Evolutionary conservation across 805 yeast species (phyloP), one percentile per base, ranked within the genome.

Genomic region (Zygosaccharomyces rouxii): DNA sequence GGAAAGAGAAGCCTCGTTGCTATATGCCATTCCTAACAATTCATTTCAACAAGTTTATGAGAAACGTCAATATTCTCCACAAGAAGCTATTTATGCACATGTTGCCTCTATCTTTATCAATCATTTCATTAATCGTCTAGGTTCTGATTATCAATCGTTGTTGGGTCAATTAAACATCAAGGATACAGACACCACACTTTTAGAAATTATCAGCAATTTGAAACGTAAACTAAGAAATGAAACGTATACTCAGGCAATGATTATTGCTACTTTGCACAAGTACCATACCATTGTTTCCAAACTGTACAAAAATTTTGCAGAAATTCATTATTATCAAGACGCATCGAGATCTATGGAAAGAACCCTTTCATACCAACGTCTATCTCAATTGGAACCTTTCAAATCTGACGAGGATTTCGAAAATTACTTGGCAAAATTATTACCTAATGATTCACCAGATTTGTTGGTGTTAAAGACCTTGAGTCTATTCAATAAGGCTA

Each of bases 11-110:
- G 96, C 96, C 30, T 89, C 97, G 4, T 76, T 94, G 59, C 75
- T 92, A 56, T 94, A 86, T 71, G 86, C 96, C 59, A 80, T 92
- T 56, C 99, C 99, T 44, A 83, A 86, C 68, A 87, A 89, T 62
- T 75, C 80, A 58, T 92, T 90, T 75, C 83, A 82, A 57, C 76
- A 77, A 46, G 75, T 82, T 49, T 90, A 90, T 63, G 81, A 84
- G 53, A 67, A 74, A 44, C 85, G 92, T 47, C 82, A 81, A 56
- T 77, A 92, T 68, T 89, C 97, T 1, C 81, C 95, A 58, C 98
- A 92, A 71, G 99, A 94, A 71, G 81, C 90, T 40, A 84, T 89
- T 49, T 94, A 94, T 66, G 95, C 97, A 39, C 98, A 92, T 68
- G 85, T 89, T 68, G 96, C 92, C 59, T 84, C 86, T 39, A 86